Percentiles rank a stretch among this genome's conserved stretches.
phyloP scores from a whole-genome alignment of 495 filamentous ascomycete species.

The Neurospora intermedia region DNA sequence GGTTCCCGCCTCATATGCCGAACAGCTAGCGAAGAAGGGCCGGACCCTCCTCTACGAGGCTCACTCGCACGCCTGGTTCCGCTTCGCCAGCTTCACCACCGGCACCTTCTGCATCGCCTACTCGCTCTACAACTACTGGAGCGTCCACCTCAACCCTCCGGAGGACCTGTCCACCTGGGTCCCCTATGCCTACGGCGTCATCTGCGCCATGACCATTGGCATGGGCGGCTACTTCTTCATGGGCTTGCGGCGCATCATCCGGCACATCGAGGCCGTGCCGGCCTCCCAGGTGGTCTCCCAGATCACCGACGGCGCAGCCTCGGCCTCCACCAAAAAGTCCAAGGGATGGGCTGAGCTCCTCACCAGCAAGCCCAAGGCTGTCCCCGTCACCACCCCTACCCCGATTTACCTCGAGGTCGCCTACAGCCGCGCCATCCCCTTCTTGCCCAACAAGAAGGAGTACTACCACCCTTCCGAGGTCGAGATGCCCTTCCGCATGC shows the following conservation, averaged over 20 bases:
- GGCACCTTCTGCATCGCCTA: conserved; percentile 48
- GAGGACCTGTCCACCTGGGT: conserved; percentile 32
- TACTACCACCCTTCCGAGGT: conserved; percentile 25
- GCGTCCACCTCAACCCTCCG: conserved; percentile 32
- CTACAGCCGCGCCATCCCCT: conserved; percentile 25
- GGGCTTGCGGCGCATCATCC: conserved; percentile 30
- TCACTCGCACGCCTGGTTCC: conserved; percentile 49
- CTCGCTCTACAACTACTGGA: conserved; percentile 43
- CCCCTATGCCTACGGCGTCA: conserved; percentile 30
- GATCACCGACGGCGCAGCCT: background rate
- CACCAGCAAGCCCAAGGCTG: background rate
- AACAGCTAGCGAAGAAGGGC: conserved; percentile 31
- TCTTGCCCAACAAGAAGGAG: conserved; percentile 23
- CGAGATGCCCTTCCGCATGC: conserved; percentile 27
- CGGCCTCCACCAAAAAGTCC: background rate
- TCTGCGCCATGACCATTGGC: conserved; percentile 34
- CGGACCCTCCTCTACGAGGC: conserved; percentile 49
- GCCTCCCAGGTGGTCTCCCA: conserved; percentile 1
- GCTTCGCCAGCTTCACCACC: conserved; percentile 44
- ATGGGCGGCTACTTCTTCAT: conserved; percentile 38
- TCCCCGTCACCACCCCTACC: background rate
- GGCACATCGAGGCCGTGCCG: conserved; percentile 30
- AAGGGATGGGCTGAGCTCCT: background rate
- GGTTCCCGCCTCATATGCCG: conserved; percentile 24
- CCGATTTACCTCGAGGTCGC: conserved; percentile 28